These are phyloP conservation scores for Venturia oleaginea DNA, from an alignment of 2,329 filamentous ascomycete species.

Conservation along the genomic window DNA sequence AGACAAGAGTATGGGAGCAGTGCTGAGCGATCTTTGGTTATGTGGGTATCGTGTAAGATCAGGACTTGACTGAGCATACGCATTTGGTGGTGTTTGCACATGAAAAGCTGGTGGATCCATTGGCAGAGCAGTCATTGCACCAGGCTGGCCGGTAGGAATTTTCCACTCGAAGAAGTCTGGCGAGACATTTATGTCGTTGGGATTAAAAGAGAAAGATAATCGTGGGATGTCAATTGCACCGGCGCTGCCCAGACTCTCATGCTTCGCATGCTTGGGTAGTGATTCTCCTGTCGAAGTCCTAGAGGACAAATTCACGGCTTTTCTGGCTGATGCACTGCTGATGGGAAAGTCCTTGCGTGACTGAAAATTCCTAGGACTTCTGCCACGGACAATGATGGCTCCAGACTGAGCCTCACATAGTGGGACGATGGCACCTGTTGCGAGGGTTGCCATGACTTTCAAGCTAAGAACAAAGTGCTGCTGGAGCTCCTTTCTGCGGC, in stretches of 20 bases:
- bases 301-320: constrained; percentile 20
- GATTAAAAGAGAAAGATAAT: constrained; percentile 33
- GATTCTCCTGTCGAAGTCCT: constrained; percentile 28
- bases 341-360: constrained; percentile 87
- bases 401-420: constrained; percentile 79
- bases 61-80: constrained; percentile 45
- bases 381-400: constrained; percentile 85
- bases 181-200: constrained; percentile 29
- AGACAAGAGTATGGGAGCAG: constrained; percentile 43
- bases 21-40: constrained; percentile 25
- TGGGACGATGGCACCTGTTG: constrained; percentile 72
- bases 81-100: constrained; percentile 22
- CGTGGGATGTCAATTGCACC: constrained; percentile 23
- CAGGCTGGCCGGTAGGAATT: constrained; percentile 24
- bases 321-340: constrained; percentile 49
- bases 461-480: constrained; percentile 90
- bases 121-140: constrained; percentile 35
- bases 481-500: constrained; percentile 85
- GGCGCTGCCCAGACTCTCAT: constrained; percentile 2
- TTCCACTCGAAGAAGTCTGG: constrained; percentile 39
- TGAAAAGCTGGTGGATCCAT: constrained; percentile 27
- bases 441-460: constrained; percentile 74
- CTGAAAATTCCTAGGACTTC: constrained; percentile 91
- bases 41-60: constrained; percentile 37
- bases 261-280: background rate